Conservation (phyloP, 1,284 basidiomycete genomes). For the Leucoagaricus sp. region DNA sequence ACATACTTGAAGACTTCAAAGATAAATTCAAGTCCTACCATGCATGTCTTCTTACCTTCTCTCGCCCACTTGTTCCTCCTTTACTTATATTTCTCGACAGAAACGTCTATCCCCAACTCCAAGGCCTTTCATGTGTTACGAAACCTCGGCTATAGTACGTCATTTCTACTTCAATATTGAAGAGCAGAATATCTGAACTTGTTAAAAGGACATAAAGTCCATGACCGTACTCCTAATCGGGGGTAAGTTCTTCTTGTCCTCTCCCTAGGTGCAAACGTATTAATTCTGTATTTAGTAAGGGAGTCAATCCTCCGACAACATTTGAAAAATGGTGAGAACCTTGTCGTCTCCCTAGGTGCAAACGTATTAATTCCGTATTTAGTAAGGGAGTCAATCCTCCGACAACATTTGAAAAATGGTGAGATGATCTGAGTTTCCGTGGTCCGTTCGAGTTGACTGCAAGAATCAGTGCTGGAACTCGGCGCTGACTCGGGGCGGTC, state of each 20-base stretch:
- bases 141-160: constrained; percentile 42
- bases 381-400: constrained; percentile 38
- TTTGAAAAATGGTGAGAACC: constrained; percentile 32
- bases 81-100: constrained; percentile 26
- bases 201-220: constrained; percentile 31
- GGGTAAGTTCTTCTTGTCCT: too few species aligned
- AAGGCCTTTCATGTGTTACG: constrained; percentile 50
- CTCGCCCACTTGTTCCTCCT: background rate
- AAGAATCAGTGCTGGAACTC: background rate
- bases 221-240: constrained; percentile 31
- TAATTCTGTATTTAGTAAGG: constrained; percentile 24
- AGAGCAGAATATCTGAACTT: background rate
- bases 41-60: constrained; percentile 32
- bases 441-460: background rate
- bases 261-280: too few species aligned
- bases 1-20: constrained; percentile 47
- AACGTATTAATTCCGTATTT: background rate
- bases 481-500: background rate
- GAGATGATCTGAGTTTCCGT: constrained; percentile 26
- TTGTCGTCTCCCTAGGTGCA: too few species aligned
- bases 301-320: constrained; percentile 38
- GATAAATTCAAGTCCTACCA: constrained; percentile 52
- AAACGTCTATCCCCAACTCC: constrained; percentile 45
- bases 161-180: background rate
- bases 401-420: constrained; percentile 34